Conservation (phyloP, 345 rosid species). For the Hibiscus mutabilis region DNA sequence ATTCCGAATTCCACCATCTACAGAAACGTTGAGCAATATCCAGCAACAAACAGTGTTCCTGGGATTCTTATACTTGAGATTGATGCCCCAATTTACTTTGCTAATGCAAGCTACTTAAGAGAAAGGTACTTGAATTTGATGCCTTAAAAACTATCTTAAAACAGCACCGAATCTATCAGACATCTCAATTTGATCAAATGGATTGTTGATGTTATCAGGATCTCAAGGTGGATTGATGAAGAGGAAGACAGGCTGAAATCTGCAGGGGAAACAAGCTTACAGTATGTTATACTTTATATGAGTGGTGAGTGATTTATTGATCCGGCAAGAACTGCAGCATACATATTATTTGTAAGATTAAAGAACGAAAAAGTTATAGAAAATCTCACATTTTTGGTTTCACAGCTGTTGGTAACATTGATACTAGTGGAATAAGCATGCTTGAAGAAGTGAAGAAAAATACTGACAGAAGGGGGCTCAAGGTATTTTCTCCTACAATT, state of each 20-base stretch:
- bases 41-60: slow-evolving; percentile 41
- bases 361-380: neutral
- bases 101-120: slow-evolving; percentile 74
- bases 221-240: slow-evolving; percentile 74
- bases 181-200: neutral
- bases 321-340: neutral
- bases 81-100: slow-evolving; percentile 82
- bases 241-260: slow-evolving; percentile 64
- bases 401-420: slow-evolving; percentile 82
- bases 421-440: slow-evolving; percentile 96
- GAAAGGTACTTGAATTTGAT: slow-evolving; percentile 46
- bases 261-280: slow-evolving; percentile 41
- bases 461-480: slow-evolving; percentile 49
- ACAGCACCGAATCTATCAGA: neutral
- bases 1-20: slow-evolving; percentile 50
- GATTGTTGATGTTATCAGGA: slow-evolving; percentile 27
- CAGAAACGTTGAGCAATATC: slow-evolving; percentile 69
- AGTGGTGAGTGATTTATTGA: slow-evolving; percentile 31
- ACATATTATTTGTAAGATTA: neutral
- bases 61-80: slow-evolving; percentile 65
- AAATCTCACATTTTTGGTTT: slow-evolving; percentile 1
- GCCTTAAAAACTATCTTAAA: neutral
- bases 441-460: slow-evolving; percentile 65
- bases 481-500: slow-evolving; percentile 30
- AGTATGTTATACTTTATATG: slow-evolving; percentile 66